Evolutionary conservation across 148 eudicot species (phyloP), one percentile per base, ranked within the genome.

Genomic region (Mesembryanthemum crystallinum): DNA sequence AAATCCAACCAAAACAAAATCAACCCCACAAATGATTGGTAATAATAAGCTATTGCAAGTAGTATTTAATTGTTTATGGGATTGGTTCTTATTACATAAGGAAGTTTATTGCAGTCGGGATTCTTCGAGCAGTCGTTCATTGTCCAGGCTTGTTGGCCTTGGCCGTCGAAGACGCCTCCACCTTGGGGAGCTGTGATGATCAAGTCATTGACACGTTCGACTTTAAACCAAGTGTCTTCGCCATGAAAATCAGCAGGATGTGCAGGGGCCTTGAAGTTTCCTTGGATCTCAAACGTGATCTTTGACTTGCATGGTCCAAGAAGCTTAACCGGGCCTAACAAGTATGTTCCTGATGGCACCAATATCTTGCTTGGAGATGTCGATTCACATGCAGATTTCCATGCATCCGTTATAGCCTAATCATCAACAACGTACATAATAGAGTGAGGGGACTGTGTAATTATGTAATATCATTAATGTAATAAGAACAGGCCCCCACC

Each of bases 271-370:
- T 73, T 80, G 65, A 90, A 43, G 37, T 86, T 93, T 30, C 93
- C 98, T 30, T 61, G 8, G 1, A 88, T 45, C 69, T 82, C 75
- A 25, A 90, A 30, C 24, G 76, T 77, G 6, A 87, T 25, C 4
- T 73, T 78, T 24, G 85, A 83, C 77, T 83, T 88, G 83, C 89
- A 85, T 7, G 95, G 91, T 3, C 96, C 98, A 25, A n/a, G 33
- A 64, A 92, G 21, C 25, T 27, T 80, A 47, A 86, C 74, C 0
- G 78, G 69, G 0, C 51, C 70, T 66, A 86, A 33, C 0, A 3
- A 1, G 70, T 77, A 92, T 9, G 49, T 20, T 21, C 91, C 97
- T 67, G 23, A 18, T 45, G 94, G 92, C 54, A 92, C 69, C 27
- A 85, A 21, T 10, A 90, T 45, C 76, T 55, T 87, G 67, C 77